These are phyloP conservation scores for Dioscorea alata DNA, from an alignment of 106 monocot species.

Conservation along the genomic window DNA sequence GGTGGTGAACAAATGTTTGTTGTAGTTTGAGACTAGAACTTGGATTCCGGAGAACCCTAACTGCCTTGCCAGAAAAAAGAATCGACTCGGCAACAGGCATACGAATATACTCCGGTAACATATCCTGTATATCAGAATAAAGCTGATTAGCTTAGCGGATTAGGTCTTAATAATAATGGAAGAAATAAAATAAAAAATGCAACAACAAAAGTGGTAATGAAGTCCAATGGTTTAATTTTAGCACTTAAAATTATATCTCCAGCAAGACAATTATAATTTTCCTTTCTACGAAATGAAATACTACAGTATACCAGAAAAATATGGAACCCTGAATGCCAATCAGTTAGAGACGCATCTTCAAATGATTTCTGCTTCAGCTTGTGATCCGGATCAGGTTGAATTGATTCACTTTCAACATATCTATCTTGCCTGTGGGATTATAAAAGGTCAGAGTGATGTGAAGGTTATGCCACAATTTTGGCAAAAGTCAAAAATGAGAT, in stretches of 20 bases:
- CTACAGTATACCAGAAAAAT: slow-evolving; percentile 62
- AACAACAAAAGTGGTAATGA: no score
- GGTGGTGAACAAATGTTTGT: slow-evolving; percentile 45
- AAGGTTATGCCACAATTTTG: no score
- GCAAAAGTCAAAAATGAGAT: no score
- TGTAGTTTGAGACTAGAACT: slow-evolving; percentile 51
- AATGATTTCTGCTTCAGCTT: slow-evolving; percentile 47
- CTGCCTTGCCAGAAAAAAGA: slow-evolving; percentile 98
- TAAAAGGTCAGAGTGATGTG: not conserved
- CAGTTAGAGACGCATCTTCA: slow-evolving; percentile 57
- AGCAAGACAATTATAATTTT: not conserved
- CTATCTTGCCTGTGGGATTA: slow-evolving; percentile 60
- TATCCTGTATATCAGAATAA: slow-evolving; percentile 50
- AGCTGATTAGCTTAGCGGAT: not conserved
- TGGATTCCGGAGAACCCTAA: slow-evolving; percentile 87
- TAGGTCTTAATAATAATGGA: no score
- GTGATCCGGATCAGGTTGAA: slow-evolving; percentile 34
- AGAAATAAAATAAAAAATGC: no score
- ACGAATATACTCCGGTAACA: slow-evolving; percentile 88
- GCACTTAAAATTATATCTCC: no score
- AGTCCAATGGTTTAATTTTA: no score
- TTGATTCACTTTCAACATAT: slow-evolving; percentile 49
- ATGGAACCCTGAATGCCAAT: slow-evolving; percentile 92
- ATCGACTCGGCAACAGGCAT: slow-evolving; percentile 90
- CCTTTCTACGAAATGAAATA: not conserved